phyloP scores from a whole-genome alignment of 192 early-diverging fungal species.

The Ambispora gerdemannii region DNA sequence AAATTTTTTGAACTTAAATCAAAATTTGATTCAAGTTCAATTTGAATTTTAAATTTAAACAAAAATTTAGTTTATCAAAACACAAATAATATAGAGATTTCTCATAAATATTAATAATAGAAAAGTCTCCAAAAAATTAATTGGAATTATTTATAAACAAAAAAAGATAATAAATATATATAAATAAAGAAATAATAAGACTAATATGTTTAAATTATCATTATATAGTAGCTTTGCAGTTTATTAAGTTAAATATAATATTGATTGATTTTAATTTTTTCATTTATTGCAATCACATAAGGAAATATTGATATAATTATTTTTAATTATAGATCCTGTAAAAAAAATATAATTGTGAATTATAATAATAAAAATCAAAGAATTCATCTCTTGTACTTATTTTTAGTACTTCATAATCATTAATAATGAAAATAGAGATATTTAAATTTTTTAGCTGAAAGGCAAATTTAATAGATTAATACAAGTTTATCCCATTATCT shows the following conservation, averaged over 20 bases:
- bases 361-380: not conserved
- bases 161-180: not conserved
- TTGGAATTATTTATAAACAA: not conserved
- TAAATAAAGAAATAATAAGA: not conserved
- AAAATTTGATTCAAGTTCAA: no score
- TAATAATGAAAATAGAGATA: slow-evolving; percentile 15
- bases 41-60: no score
- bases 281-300: slow-evolving; percentile 10
- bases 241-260: not conserved
- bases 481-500: not conserved
- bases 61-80: no score
- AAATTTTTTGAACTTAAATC: no score
- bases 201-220: not conserved
- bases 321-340: slow-evolving; percentile 16
- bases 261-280: not conserved
- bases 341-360: slow-evolving; percentile 5
- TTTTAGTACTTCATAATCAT: slow-evolving; percentile 6
- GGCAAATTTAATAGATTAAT: not conserved
- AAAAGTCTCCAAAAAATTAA: not conserved
- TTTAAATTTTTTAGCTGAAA: not conserved
- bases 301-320: not conserved
- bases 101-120: no score
- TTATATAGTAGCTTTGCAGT: not conserved
- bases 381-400: slow-evolving; percentile 3
- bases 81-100: no score